These are phyloP conservation scores for Aphanomyces stellatus DNA, from an alignment of 352 stramenopile genomes.

Conservation along the genomic window DNA sequence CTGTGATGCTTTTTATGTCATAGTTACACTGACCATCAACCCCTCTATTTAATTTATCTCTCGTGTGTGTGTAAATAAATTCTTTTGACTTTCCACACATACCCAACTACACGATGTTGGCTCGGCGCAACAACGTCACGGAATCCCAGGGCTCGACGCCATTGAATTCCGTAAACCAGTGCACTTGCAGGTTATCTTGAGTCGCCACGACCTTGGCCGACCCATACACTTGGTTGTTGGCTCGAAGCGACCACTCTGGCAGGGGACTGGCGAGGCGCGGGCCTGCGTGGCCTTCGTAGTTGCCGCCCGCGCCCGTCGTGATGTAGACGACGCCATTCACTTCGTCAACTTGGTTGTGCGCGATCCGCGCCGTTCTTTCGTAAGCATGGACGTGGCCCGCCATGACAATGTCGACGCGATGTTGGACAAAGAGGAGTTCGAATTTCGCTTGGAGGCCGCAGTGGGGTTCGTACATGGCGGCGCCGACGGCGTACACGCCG, in stretches of 20 bases:
- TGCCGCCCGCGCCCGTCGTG: slow-evolving; percentile 10
- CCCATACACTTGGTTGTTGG: slow-evolving; percentile 1
- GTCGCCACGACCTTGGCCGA: not conserved
- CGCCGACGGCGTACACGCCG: not conserved
- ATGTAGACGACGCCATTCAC: slow-evolving; percentile 9
- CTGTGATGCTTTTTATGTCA: slow-evolving; percentile 22
- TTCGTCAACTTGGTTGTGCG: not conserved
- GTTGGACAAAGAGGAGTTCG: slow-evolving; percentile 23
- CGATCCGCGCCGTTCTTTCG: slow-evolving; percentile 8
- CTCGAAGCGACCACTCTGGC: not conserved
- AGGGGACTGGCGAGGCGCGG: not conserved
- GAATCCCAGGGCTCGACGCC: not conserved
- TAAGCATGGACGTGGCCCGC: slow-evolving; percentile 13
- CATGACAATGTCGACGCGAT: slow-evolving; percentile 23
- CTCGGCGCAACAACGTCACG: not conserved
- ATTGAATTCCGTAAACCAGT: not conserved
- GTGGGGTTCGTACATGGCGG: slow-evolving; percentile 27
- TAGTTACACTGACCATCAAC: slow-evolving; percentile 22
- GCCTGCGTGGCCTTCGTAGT: slow-evolving; percentile 1
- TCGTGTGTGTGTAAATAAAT: no score
- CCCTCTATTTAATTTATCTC: not conserved
- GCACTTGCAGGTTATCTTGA: not conserved
- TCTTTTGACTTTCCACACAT: not conserved
- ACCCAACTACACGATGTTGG: not conserved
- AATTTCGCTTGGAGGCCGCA: slow-evolving; percentile 27